Base-by-base conservation (phyloP, 208 protist species). In the Trypanosoma vivax region DNA sequence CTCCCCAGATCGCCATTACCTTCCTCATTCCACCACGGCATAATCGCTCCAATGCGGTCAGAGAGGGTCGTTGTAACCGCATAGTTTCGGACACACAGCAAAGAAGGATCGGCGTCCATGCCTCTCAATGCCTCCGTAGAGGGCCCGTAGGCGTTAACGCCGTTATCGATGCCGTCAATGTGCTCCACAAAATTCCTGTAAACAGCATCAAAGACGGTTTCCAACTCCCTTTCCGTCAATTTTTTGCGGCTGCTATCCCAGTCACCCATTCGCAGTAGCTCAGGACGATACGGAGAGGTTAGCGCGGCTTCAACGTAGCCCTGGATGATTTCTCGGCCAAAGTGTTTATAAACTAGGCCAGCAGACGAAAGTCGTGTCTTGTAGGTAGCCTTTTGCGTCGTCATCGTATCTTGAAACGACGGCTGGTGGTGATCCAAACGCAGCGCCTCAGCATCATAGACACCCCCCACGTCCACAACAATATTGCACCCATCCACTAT, bases 341-440 rank as follows among this genome's bases (percentile, higher is more conserved):
- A 98, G 70, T 98, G 94, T 60, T 81, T 86, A 60, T 97, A 98
- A 43, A 98, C 72, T 24, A 98, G 69, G 14, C 96, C 96, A 2
- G 92, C 90, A 24, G 83, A 93, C 24, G 82, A 92, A 6, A 98
- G 73, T 25, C 86, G 94, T 18, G 83, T 97, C 18, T 83, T 63
- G 56, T 90, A 86, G 7, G 52, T 63, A 38, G 82, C 76, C 34
- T 55, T 70, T 48, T 55, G 38, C 11, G 74, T 76, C 21, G 56
- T 75, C 76, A 97, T 97, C 3, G 75, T 96, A 19, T 76, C 82
- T n/a, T 83, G 74, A 65, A 98, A 98, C 19, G 62, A 79, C 9
- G 65, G 56, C 77, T 99, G 97, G 63, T 98, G 96, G 69, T 98
- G 96, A 65, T 98, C 97, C 57, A 80, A 98, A 52, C 83, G 82